A percentile compares a stretch with the other conserved stretches of the same genome.
Conservation (phyloP, 2,329 filamentous ascomycete genomes). For the Cadophora gregata region DNA sequence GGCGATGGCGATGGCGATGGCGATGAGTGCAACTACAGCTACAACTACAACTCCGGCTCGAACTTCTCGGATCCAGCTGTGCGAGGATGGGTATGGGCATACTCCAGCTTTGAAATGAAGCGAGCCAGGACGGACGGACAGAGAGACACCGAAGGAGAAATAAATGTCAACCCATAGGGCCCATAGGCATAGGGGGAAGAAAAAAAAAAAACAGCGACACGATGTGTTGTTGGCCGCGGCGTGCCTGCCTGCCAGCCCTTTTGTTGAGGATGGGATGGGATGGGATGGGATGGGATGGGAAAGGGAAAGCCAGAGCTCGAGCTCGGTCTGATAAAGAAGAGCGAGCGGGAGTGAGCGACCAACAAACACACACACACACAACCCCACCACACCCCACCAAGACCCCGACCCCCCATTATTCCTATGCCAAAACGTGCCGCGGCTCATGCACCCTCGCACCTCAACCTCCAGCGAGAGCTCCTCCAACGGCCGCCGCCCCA, state of each 20-base stretch:
- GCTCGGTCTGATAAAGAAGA: conserved; percentile 6
- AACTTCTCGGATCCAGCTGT: background rate
- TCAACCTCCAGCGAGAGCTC: background rate
- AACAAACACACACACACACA: too few relatives aligned
- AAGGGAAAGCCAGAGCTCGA: too few relatives aligned
- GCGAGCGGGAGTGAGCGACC: too few relatives aligned
- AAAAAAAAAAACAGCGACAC: background rate
- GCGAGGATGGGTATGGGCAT: background rate
- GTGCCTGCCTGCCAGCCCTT: conserved; percentile 1
- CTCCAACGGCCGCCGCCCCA: background rate
- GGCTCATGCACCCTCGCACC: conserved; percentile 17
- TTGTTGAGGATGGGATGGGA: conserved; percentile 11
- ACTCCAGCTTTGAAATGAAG: background rate
- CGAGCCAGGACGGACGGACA: background rate
- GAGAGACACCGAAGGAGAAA: background rate
- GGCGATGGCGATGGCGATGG: too few relatives aligned
- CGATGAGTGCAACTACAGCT: too few relatives aligned
- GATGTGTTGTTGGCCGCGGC: conserved; percentile 11
- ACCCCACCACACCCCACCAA: too few relatives aligned
- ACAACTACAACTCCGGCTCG: background rate
- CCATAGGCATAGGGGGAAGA: too few relatives aligned
- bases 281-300: conserved; percentile 7
- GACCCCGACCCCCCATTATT: background rate
- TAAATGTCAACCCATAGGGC: too few relatives aligned
- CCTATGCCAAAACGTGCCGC: conserved; percentile 16